phyloP scores from a whole-genome alignment of 2,329 filamentous ascomycete species.

The Cladophialophora chaetospira region DNA sequence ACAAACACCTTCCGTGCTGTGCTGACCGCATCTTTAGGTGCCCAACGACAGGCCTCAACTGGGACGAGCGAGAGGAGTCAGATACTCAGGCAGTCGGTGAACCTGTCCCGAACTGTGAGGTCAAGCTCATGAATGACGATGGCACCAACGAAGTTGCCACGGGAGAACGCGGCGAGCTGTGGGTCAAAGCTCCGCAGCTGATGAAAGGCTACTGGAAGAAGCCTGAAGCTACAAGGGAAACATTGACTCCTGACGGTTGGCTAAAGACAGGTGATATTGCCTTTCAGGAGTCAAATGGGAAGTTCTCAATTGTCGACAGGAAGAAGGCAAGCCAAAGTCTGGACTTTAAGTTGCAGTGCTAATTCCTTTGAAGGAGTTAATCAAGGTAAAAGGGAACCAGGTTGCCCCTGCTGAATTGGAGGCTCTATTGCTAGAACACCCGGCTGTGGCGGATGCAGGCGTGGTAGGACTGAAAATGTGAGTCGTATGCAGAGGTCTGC shows the following conservation, averaged over 20 bases:
- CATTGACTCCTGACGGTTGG: conserved; percentile 56
- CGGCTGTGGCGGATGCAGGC: conserved; percentile 62
- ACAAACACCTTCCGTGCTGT: background rate
- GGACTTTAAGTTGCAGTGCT: background rate
- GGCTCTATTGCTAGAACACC: conserved; percentile 57
- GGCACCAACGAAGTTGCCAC: background rate
- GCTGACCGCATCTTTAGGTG: background rate
- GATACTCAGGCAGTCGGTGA: conserved; percentile 62
- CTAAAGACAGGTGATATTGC: conserved; percentile 63
- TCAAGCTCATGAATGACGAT: conserved; percentile 66
- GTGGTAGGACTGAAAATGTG: conserved; percentile 67
- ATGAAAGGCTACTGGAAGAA: conserved; percentile 63
- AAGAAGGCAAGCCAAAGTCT: conserved; percentile 44
- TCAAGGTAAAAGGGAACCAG: conserved; percentile 64
- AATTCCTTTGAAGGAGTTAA: conserved; percentile 52
- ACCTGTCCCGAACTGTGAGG: conserved; percentile 67
- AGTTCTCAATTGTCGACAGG: conserved; percentile 67
- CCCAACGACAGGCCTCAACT: no score
- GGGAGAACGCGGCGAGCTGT: conserved; percentile 47
- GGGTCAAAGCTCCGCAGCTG: conserved; percentile 56
- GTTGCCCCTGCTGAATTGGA: conserved; percentile 64
- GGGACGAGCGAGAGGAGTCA: conserved; percentile 56
- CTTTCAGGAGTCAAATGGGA: conserved; percentile 37
- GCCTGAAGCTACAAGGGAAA: conserved; percentile 55
- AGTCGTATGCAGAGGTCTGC: conserved; percentile 47